Percentiles rank a stretch among this genome's conserved stretches.
Conservation (phyloP, 345 rosid species). For the Cardiospermum halicacabum region DNA sequence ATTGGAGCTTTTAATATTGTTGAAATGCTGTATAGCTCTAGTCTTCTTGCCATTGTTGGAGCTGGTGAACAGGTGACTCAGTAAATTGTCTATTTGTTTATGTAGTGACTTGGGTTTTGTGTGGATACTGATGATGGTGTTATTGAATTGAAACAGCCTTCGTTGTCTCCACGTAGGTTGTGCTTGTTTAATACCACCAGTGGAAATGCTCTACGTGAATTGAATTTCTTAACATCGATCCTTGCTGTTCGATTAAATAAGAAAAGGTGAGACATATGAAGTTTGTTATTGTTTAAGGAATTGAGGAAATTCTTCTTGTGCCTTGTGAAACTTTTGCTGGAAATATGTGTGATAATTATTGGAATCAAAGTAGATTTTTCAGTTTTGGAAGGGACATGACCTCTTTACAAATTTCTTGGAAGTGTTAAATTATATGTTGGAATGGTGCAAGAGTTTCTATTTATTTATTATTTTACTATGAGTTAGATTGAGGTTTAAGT, state of each 20-base stretch:
- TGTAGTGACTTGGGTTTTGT: not conserved
- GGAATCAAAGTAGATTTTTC: not conserved
- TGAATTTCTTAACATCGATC: conserved; percentile 77
- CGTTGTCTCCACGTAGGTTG: conserved; percentile 76
- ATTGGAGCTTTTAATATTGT: conserved; percentile 72
- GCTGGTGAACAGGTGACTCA: conserved; percentile 87
- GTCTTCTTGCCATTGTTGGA: conserved; percentile 93
- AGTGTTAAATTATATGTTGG: not conserved
- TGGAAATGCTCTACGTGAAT: conserved; percentile 59
- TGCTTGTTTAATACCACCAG: conserved; percentile 71
- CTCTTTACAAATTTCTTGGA: not conserved
- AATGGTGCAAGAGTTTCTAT: not conserved
- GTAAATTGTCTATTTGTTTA: not conserved
- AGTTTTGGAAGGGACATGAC: not conserved
- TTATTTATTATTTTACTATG: not conserved
- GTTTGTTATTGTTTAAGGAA: not conserved
- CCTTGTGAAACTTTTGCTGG: not conserved
- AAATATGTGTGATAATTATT: not conserved
- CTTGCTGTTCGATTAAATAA: conserved; percentile 77
- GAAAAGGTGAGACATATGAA: conserved; percentile 41
- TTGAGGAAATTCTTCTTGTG: not conserved
- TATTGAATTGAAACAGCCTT: conserved; percentile 43
- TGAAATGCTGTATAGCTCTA: conserved; percentile 85
- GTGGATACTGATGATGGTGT: conserved; percentile 9
- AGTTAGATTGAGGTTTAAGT: not conserved